These are phyloP conservation scores for Coemansia sp. DNA, from an alignment of 192 early-diverging fungal species.

Conservation along the genomic window DNA sequence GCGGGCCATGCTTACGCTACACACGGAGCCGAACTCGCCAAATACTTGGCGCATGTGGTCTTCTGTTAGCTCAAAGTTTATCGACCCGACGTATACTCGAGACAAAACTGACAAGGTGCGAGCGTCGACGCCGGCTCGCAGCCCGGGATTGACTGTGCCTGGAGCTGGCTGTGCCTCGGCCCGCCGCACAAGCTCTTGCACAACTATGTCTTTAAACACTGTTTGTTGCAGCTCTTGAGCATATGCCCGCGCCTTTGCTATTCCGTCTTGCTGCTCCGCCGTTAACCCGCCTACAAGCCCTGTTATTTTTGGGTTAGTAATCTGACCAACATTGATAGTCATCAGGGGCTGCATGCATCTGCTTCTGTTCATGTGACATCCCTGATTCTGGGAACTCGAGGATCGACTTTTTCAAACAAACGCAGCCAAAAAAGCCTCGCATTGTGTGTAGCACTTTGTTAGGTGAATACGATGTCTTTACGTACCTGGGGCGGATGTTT, in stretches of 20 bases:
- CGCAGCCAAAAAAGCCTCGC: too few species aligned
- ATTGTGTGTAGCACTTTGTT: too few species aligned
- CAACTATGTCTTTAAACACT: slow-evolving; percentile 40
- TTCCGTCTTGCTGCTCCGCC: slow-evolving; percentile 27
- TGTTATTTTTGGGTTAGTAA: too few species aligned
- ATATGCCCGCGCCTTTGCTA: slow-evolving; percentile 44
- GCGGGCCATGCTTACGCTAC: slow-evolving; percentile 74
- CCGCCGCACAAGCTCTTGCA: slow-evolving; percentile 23
- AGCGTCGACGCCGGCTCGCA: slow-evolving; percentile 35
- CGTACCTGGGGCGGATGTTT: too few species aligned
- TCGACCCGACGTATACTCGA: slow-evolving; percentile 81
- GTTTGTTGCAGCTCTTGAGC: slow-evolving; percentile 51
- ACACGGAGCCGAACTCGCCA: slow-evolving; percentile 73
- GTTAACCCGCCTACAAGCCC: slow-evolving; percentile 17
- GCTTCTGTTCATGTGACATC: too few species aligned
- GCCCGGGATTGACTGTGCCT: slow-evolving; percentile 43
- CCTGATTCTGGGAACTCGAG: too few species aligned
- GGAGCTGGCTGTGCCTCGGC: slow-evolving; percentile 15
- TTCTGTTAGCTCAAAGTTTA: slow-evolving; percentile 82
- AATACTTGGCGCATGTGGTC: slow-evolving; percentile 77
- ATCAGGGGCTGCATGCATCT: too few species aligned
- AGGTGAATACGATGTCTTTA: too few species aligned
- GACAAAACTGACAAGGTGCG: slow-evolving; percentile 51
- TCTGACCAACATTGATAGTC: too few species aligned
- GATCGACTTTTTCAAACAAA: too few species aligned